phyloP scores from a whole-genome alignment of 345 rosid species.

The Noccaea caerulescens region DNA sequence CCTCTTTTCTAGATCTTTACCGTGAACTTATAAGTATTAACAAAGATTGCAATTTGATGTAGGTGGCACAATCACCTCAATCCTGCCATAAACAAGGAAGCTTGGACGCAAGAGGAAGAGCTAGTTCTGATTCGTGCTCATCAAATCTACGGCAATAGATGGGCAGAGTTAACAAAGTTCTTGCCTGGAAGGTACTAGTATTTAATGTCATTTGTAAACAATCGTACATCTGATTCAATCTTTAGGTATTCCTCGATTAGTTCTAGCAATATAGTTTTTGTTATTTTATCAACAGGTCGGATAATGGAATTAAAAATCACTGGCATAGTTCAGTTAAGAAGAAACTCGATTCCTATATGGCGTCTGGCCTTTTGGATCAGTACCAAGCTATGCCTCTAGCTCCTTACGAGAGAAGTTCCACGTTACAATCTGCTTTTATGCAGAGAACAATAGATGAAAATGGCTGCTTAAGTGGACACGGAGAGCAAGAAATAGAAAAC shows the following conservation, averaged over 20 bases:
- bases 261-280: conserved; percentile 6
- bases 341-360: conserved; percentile 88
- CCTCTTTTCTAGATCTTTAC: conserved; percentile 12
- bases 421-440: conserved; percentile 55
- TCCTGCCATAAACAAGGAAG: conserved; percentile 95
- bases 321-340: conserved; percentile 99
- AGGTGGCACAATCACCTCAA: conserved; percentile 99
- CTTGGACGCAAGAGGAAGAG: conserved; percentile 99
- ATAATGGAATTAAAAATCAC: conserved; percentile 96
- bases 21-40: conserved; percentile 26
- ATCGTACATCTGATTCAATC: conserved; percentile 2
- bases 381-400: conserved; percentile 74
- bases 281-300: conserved; percentile 74
- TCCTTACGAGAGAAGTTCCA: conserved; percentile 57
- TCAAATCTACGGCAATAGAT: conserved; percentile 93
- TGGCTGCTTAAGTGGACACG: conserved; percentile 51
- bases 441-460: conserved; percentile 65
- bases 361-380: conserved; percentile 89
- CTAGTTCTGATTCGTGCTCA: conserved; percentile 94
- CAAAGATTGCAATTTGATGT: conserved; percentile 22
- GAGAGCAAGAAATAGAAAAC: conserved; percentile 63
- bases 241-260: conserved; percentile 3
- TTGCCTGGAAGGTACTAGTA: conserved; percentile 90
- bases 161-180: conserved; percentile 98
- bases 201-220: conserved; percentile 17